Evolutionary conservation across 2,329 filamentous ascomycete species (phyloP), one percentile per base, ranked within the genome.

Genomic region (Calonectria pseudoreteaudii): DNA sequence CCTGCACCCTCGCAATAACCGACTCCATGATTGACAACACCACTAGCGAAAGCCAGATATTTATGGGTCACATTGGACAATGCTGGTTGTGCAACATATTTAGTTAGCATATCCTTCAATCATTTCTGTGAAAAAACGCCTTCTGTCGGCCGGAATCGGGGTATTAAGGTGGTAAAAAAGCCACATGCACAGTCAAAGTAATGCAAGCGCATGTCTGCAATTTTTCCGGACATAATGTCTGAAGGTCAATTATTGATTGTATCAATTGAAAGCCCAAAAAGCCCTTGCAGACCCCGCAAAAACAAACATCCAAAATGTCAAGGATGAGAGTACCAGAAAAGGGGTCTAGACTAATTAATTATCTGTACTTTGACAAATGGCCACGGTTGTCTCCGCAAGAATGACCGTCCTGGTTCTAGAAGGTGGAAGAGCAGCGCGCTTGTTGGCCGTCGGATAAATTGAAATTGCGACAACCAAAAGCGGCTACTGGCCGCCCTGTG

Each of bases 391-490:
- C 56, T 62, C 56, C 56, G 56, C 56, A 62, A 62, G 56, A 28
- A 38, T 62, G 30, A 31, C 30, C 30, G 31, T 38, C 56, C 56
- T 62, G 14, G 56, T 62, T 62, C 56, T 62, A 62, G 56, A 62
- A 62, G 56, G 56, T 62, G 56, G 56, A 28, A 28, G 36, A 62
- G 23, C 11, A 28, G 36, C 56, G 53, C n/a, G 31, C 53, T 58
- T 58, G 53, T 36, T 62, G 23, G 11, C 23, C 34, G 36, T 34
- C 56, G 56, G 56, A 62, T 62, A 62, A 62, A 62, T 62, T 62
- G 38, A 62, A 62, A 62, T 62, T 62, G 56, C 56, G 56, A 26
- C 56, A 62, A 38, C 56, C 56, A 62, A 62, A 62, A 62, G 56
- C 56, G 34, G 56, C 56, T 62, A 62, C 56, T 62, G 56, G 56